Percentiles rank a stretch among this genome's conserved stretches.
Evolutionary conservation across 106 monocot species (phyloP).

Genomic region (Alisma plantagoaquatica): DNA sequence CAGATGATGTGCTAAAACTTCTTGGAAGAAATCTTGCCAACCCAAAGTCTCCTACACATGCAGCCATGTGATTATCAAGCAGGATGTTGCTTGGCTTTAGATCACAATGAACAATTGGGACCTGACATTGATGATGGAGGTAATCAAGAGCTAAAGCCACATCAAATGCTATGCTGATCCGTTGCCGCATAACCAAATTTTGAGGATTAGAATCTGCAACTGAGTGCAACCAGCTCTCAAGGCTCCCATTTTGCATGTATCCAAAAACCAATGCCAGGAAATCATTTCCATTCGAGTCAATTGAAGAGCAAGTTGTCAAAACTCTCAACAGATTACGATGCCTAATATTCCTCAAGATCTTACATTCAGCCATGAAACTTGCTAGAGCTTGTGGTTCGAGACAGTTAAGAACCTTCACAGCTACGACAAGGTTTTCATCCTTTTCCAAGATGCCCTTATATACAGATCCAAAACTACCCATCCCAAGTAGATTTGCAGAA

Average conservation of each 20-base stretch:
- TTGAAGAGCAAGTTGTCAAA: background rate
- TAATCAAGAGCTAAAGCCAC: constrained; percentile 5
- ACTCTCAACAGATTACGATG: constrained; percentile 8
- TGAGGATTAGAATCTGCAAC: background rate
- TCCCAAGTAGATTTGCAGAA: constrained; percentile 1
- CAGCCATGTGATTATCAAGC: constrained; percentile 13
- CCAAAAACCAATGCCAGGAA: constrained; percentile 6
- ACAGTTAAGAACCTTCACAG: constrained; percentile 4
- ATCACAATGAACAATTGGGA: constrained; percentile 9
- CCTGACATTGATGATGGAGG: background rate
- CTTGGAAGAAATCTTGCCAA: background rate
- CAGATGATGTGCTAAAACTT: background rate
- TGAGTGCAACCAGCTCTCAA: constrained; percentile 3
- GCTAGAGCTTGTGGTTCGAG: background rate
- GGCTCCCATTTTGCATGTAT: constrained; percentile 2
- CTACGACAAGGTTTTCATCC: background rate
- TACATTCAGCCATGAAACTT: constrained; percentile 8
- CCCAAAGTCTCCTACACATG: background rate
- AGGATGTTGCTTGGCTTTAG: constrained; percentile 8
- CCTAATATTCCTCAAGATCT: constrained; percentile 3
- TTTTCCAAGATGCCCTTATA: constrained; percentile 3
- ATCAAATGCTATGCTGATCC: background rate
- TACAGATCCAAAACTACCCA: constrained; percentile 4
- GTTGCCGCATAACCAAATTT: background rate
- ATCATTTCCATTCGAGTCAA: constrained; percentile 3